A percentile compares a stretch with the other conserved stretches of the same genome.
Evolutionary conservation across 805 yeast species (phyloP).

Genomic region (Metschnikowia rubicola): DNA sequence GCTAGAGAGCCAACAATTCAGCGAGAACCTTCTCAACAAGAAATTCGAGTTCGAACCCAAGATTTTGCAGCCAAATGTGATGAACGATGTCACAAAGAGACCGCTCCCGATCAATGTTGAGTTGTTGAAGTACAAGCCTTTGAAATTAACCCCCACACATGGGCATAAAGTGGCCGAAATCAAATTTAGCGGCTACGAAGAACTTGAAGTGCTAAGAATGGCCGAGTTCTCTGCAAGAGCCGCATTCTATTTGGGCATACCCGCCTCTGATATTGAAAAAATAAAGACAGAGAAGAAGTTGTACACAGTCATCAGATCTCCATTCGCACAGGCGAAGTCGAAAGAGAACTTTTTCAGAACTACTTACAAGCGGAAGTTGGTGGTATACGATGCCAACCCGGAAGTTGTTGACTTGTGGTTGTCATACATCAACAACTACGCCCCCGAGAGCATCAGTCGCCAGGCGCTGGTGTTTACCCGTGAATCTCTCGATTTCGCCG

Average conservation of each 20-base stretch:
- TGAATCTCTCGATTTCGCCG: slow-evolving; percentile 33
- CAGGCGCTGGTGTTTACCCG: slow-evolving; percentile 59
- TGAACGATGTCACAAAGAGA: slow-evolving; percentile 24
- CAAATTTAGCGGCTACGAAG: slow-evolving; percentile 67
- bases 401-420: slow-evolving; percentile 82
- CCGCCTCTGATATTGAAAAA: slow-evolving; percentile 73
- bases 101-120: slow-evolving; percentile 86
- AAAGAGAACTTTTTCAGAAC: slow-evolving; percentile 92
- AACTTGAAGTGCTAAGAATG: slow-evolving; percentile 66
- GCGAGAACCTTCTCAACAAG: slow-evolving; percentile 25
- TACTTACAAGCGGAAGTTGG: slow-evolving; percentile 71
- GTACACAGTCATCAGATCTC: slow-evolving; percentile 92
- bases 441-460: slow-evolving; percentile 79
- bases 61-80: slow-evolving; percentile 19
- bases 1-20: slow-evolving; percentile 26
- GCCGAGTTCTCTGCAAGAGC: slow-evolving; percentile 86
- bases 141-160: slow-evolving; percentile 60
- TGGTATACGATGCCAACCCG: slow-evolving; percentile 80
- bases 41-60: slow-evolving; percentile 32
- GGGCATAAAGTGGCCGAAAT: slow-evolving; percentile 79
- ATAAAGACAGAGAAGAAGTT: slow-evolving; percentile 69
- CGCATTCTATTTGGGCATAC: slow-evolving; percentile 86
- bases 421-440: slow-evolving; percentile 71
- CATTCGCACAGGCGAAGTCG: slow-evolving; percentile 90
- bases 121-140: slow-evolving; percentile 76